Evolutionary conservation across 345 rosid species (phyloP).

Genomic region (Eucalyptus viminalis): DNA sequence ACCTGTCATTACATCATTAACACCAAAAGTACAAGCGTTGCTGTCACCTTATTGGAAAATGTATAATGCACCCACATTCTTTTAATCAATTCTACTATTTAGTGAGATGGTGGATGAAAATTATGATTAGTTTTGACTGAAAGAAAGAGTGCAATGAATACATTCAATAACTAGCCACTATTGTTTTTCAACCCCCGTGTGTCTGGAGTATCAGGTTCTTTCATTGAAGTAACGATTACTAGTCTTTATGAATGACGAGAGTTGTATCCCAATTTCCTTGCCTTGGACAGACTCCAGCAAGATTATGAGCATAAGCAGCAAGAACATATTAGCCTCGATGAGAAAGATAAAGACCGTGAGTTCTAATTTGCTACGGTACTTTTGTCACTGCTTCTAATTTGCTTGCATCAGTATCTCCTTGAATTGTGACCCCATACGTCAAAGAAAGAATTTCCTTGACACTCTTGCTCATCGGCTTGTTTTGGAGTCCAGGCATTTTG

Average conservation of each 20-base stretch:
- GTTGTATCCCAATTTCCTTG: slow-evolving; percentile 73
- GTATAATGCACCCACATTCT: neutral
- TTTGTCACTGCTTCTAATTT: neutral
- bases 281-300: slow-evolving; percentile 81
- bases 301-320: slow-evolving; percentile 70
- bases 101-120: neutral
- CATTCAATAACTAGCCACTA: neutral
- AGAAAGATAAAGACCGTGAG: slow-evolving; percentile 30
- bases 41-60: neutral
- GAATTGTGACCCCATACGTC: neutral
- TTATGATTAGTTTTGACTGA: neutral
- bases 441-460: neutral
- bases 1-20: too few relatives aligned
- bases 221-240: neutral
- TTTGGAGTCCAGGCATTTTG: neutral
- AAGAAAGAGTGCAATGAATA: neutral
- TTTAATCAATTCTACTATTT: neutral
- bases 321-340: slow-evolving; percentile 68
- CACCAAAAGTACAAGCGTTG: too few relatives aligned
- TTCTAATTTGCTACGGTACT: neutral
- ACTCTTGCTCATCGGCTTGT: neutral
- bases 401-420: neutral
- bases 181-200: neutral
- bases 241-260: slow-evolving; percentile 31
- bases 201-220: neutral